Conservation (phyloP, 768 basidiomycete genomes). For the Hypsizygus marmoreus region DNA sequence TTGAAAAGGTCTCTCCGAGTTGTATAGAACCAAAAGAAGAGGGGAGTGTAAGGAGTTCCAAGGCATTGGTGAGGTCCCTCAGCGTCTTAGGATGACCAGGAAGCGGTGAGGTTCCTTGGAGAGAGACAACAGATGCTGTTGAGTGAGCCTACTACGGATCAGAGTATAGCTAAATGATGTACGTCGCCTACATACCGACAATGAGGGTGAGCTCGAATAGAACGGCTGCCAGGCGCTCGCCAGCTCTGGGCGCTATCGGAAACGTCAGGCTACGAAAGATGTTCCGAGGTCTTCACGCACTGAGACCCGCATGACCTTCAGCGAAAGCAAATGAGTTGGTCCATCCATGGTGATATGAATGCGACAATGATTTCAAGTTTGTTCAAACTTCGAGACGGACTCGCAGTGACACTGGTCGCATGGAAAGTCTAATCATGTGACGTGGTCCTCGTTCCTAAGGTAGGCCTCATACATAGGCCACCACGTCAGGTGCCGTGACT, state of each 20-base stretch:
- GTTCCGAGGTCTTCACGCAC: conserved; percentile 48
- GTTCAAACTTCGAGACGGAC: no score
- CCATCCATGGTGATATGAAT: conserved; percentile 43
- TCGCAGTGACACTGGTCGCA: no score
- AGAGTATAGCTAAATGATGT: not conserved
- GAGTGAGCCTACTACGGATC: conserved; percentile 55
- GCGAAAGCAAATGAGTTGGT: conserved; percentile 65
- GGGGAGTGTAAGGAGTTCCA: conserved; percentile 80
- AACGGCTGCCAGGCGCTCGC: conserved; percentile 84
- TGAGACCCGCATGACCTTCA: conserved; percentile 89
- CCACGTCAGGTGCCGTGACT: no score
- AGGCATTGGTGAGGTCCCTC: conserved; percentile 76
- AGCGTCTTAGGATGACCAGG: conserved; percentile 81
- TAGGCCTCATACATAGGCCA: no score
- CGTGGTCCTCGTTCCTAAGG: no score
- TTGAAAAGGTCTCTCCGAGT: conserved; percentile 86
- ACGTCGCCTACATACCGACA: conserved; percentile 50
- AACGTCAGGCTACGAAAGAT: conserved; percentile 11
- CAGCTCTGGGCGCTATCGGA: conserved; percentile 65
- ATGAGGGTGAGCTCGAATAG: conserved; percentile 80
- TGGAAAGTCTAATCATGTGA: no score
- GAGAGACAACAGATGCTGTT: conserved; percentile 72
- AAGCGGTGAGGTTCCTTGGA: conserved; percentile 72
- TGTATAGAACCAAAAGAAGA: conserved; percentile 85
- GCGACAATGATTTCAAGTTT: not conserved